Evolutionary conservation across 2,329 filamentous ascomycete species (phyloP).

Genomic region (Scedosporium apiospermum): DNA sequence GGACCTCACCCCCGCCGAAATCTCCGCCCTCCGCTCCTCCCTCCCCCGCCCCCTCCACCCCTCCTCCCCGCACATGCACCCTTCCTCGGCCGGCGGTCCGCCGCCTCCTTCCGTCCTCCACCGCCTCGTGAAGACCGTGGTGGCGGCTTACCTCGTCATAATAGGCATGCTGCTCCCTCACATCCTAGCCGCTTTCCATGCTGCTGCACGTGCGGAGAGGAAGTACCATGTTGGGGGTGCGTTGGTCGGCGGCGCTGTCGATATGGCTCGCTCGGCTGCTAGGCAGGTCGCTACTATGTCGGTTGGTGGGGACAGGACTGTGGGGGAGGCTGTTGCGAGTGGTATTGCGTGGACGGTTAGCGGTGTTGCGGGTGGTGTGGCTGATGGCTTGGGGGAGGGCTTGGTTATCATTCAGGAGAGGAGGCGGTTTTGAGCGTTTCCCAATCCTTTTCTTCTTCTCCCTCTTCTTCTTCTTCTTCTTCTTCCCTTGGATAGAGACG

Average conservation of each 20-base stretch:
- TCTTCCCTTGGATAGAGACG: neutral
- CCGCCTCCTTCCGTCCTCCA: neutral
- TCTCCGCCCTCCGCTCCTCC: neutral
- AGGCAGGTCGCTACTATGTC: neutral
- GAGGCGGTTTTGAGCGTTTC: neutral
- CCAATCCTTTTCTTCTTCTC: no score
- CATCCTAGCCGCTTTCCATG: neutral
- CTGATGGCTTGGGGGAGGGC: slow-evolving; percentile 4
- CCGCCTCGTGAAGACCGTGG: slow-evolving; percentile 2
- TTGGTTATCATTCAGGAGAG: neutral
- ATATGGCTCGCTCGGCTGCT: neutral
- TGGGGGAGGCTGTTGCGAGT: neutral
- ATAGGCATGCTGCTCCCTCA: neutral
- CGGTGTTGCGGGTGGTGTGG: slow-evolving; percentile 1
- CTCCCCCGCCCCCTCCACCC: neutral
- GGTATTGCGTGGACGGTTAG: slow-evolving; percentile 1
- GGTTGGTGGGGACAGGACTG: neutral
- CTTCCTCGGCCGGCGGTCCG: neutral
- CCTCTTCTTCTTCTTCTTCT: no score
- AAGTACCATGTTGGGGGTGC: neutral
- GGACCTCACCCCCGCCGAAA: neutral
- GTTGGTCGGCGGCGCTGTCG: neutral
- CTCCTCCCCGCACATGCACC: neutral
- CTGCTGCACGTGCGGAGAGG: neutral
- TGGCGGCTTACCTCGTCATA: neutral